Conservation (phyloP, 257 asterid species). For the Ilex asprella region DNA sequence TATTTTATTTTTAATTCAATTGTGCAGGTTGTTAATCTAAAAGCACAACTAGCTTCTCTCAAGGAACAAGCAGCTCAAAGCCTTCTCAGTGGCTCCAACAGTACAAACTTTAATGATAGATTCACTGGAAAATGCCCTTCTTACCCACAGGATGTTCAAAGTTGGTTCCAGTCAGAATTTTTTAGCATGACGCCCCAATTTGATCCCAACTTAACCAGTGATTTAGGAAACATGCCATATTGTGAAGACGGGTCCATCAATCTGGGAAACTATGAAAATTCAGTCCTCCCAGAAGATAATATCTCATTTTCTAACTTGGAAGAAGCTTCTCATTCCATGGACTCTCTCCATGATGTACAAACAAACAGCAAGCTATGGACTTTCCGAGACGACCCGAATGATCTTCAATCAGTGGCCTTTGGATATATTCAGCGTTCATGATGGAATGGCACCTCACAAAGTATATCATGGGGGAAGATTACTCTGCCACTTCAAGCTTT, state of each 20-base stretch:
- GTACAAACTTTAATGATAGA: constrained; percentile 47
- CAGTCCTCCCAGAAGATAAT: constrained; percentile 30
- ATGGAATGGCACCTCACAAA: constrained; percentile 10
- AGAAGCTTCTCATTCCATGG: constrained; percentile 30
- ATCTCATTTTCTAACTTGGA: constrained; percentile 30
- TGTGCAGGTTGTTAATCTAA: constrained; percentile 29
- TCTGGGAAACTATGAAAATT: constrained; percentile 26
- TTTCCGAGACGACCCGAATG: constrained; percentile 50
- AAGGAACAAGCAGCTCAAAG: constrained; percentile 38
- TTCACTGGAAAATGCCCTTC: constrained; percentile 14
- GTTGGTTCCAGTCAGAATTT: constrained; percentile 42
- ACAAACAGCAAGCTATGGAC: constrained; percentile 45
- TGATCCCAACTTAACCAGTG: constrained; percentile 16
- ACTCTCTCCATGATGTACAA: constrained; percentile 40
- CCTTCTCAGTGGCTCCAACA: constrained; percentile 17
- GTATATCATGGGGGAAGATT: constrained; percentile 6
- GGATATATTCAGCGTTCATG: constrained; percentile 39
- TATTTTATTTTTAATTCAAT: not conserved
- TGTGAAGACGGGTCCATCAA: constrained; percentile 9
- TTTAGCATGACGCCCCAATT: constrained; percentile 31
- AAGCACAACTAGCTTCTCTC: constrained; percentile 38
- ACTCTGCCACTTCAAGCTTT: not conserved
- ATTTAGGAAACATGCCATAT: constrained; percentile 9
- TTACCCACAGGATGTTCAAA: constrained; percentile 46
- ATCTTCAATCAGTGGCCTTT: constrained; percentile 63